phyloP scores from a whole-genome alignment of 2,329 filamentous ascomycete species.

The Exophiala calicioides region DNA sequence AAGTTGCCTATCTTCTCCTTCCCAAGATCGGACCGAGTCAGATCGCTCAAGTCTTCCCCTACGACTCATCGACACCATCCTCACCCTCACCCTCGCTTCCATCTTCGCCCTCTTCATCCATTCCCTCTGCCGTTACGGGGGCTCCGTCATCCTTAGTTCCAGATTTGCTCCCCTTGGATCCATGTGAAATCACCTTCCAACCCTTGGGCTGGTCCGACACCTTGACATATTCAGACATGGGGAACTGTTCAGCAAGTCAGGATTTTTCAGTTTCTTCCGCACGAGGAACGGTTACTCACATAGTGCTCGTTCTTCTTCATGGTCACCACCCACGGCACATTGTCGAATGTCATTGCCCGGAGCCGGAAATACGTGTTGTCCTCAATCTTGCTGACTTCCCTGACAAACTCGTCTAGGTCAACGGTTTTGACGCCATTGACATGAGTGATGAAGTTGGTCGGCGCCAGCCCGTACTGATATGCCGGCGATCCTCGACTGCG shows the following conservation, averaged over 20 bases:
- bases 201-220: slow-evolving; percentile 54
- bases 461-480: slow-evolving; percentile 87
- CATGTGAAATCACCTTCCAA: slow-evolving; percentile 60
- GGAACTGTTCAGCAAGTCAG: slow-evolving; percentile 49
- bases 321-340: slow-evolving; percentile 97
- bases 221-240: slow-evolving; percentile 66
- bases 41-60: no score
- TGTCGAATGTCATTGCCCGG: slow-evolving; percentile 97
- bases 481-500: slow-evolving; percentile 78
- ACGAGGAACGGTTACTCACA: slow-evolving; percentile 44
- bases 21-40: no score
- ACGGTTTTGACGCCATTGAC: slow-evolving; percentile 87
- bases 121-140: slow-evolving; percentile 49
- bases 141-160: slow-evolving; percentile 41
- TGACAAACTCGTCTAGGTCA: slow-evolving; percentile 77
- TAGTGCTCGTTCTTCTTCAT: slow-evolving; percentile 99
- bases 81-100: slow-evolving; percentile 37
- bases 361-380: slow-evolving; percentile 98
- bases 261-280: not conserved
- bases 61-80: slow-evolving; percentile 25
- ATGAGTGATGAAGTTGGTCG: slow-evolving; percentile 96
- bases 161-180: slow-evolving; percentile 43
- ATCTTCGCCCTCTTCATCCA: slow-evolving; percentile 45
- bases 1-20: no score
- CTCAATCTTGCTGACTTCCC: slow-evolving; percentile 80